Evolutionary conservation across 2,329 filamentous ascomycete species (phyloP).

Genomic region (Cercospora nicotianae): DNA sequence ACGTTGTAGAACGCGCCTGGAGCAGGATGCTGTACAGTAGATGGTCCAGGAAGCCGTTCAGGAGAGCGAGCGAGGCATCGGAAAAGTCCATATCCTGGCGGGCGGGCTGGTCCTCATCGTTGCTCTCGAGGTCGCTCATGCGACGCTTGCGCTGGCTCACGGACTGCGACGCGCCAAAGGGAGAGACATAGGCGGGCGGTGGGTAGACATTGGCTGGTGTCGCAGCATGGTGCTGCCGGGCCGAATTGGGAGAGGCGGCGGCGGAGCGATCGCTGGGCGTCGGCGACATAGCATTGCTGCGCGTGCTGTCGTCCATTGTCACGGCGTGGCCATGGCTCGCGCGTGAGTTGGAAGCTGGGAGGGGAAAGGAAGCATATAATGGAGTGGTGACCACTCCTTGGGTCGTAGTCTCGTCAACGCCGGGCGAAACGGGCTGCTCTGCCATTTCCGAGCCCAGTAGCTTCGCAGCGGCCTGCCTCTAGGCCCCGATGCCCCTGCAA

Average conservation of each 20-base stretch:
- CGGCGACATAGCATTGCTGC: slow-evolving; percentile 19
- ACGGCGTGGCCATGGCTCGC: slow-evolving; percentile 13
- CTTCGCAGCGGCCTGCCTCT: background rate
- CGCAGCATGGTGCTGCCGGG: slow-evolving; percentile 19
- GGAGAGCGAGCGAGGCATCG: slow-evolving; percentile 67
- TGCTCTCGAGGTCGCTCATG: slow-evolving; percentile 58
- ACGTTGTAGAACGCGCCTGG: slow-evolving; percentile 72
- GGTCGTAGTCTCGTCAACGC: background rate
- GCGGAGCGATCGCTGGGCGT: background rate
- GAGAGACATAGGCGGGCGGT: slow-evolving; percentile 81
- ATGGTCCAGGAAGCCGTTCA: slow-evolving; percentile 93
- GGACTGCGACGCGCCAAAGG: slow-evolving; percentile 84
- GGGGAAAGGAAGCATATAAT: slow-evolving; percentile 16
- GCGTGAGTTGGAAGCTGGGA: slow-evolving; percentile 13
- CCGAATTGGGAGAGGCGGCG: slow-evolving; percentile 14
- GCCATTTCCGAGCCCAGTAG: slow-evolving; percentile 1
- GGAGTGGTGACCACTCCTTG: slow-evolving; percentile 12
- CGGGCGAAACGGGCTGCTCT: background rate
- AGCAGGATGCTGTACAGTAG: slow-evolving; percentile 88
- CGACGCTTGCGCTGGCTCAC: slow-evolving; percentile 76
- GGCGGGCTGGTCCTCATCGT: slow-evolving; percentile 62
- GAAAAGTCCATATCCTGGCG: slow-evolving; percentile 70
- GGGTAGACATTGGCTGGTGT: slow-evolving; percentile 58
- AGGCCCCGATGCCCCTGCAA: background rate
- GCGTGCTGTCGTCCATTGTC: slow-evolving; percentile 14